A percentile compares a stretch with the other conserved stretches of the same genome.
Conservation (phyloP, 352 stramenopile genomes). For the Pythium monospermum region DNA sequence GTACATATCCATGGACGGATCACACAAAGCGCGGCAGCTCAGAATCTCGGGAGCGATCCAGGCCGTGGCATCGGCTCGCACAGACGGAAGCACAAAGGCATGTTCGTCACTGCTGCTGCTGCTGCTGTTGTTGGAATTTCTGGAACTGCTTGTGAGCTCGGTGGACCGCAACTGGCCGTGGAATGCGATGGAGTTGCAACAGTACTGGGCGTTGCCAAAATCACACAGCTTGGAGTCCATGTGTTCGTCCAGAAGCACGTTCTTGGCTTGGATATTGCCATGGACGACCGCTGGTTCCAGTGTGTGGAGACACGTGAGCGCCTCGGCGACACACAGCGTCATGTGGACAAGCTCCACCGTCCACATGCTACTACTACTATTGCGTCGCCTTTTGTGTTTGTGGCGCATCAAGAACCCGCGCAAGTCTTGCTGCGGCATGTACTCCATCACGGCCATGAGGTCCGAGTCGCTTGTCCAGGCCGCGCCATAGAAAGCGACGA, state of each 20-base stretch:
- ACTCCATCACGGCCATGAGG: slow-evolving; percentile 39
- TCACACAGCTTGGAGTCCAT: slow-evolving; percentile 33
- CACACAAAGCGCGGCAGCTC: slow-evolving; percentile 5
- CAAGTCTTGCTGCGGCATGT: slow-evolving; percentile 38
- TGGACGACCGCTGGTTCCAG: slow-evolving; percentile 28
- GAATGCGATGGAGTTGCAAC: slow-evolving; percentile 4
- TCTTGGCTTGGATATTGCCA: slow-evolving; percentile 29
- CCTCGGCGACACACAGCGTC: slow-evolving; percentile 39
- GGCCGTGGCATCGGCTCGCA: slow-evolving; percentile 12
- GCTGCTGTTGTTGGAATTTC: neutral
- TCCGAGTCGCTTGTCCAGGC: slow-evolving; percentile 33
- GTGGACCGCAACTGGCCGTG: neutral
- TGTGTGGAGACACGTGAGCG: slow-evolving; percentile 26
- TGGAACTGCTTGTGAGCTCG: neutral
- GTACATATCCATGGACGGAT: slow-evolving; percentile 26
- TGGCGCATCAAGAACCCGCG: slow-evolving; percentile 17
- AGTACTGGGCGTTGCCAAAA: slow-evolving; percentile 31
- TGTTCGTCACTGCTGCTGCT: no score
- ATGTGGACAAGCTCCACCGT: slow-evolving; percentile 33
- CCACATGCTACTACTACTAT: slow-evolving; percentile 15
- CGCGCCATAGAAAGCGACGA: slow-evolving; percentile 45
- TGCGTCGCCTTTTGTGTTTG: slow-evolving; percentile 2
- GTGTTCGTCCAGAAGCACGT: slow-evolving; percentile 27
- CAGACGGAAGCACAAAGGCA: slow-evolving; percentile 9
- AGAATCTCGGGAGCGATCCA: slow-evolving; percentile 24